Base-by-base conservation (phyloP, 108 stramenopile species). In the Asterionellopsis glacialis region DNA sequence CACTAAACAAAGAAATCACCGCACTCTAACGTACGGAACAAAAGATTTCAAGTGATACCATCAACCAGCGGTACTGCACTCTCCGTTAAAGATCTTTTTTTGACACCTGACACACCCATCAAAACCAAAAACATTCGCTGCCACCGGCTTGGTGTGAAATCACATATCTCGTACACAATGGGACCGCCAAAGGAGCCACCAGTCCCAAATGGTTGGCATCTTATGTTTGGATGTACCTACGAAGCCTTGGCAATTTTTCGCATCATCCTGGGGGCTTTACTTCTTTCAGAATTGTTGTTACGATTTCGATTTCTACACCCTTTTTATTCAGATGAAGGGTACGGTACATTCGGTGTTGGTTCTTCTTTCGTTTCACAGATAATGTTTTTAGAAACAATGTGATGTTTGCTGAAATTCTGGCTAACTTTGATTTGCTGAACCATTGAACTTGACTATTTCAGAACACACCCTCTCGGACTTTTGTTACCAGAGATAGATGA, bases 261-360 rank as follows among this genome's bases (percentile, higher is more conserved):
- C 9, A 86, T 91, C n/a, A 51, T 57, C 6, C 57, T 91, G 16
- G 90, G 90, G n/a, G 13, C 58, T 7, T 51, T 86, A 55, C 70
- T 91, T 39, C 63, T 70, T 25, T 25, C 73, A 16, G 90, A 91
- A 60, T 55, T 91, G 42, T 41, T 66, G 1, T 69, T 81, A 27
- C 70, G 90, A 13, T 91, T 84, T 70, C 80, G 74, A 6, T 91
- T 82, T 47, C 81, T 91, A 11, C 90, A 78, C 67, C 67, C 82
- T 6, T 91, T 86, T 59, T 91, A 91, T 45, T 72, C 77, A 24
- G 87, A 91, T 49, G 78, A 82, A 72, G 90, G 90, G 83, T 84
- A 49, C 67, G 83, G 63, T 26, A 2, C 39, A 57, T 56, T 11
- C 55, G 56, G 12, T 12, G n/a, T n/a, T n/a, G 21, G 9, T 18